phyloP scores from a whole-genome alignment of 2,329 filamentous ascomycete species.

The Pyrenochaeta sp. region DNA sequence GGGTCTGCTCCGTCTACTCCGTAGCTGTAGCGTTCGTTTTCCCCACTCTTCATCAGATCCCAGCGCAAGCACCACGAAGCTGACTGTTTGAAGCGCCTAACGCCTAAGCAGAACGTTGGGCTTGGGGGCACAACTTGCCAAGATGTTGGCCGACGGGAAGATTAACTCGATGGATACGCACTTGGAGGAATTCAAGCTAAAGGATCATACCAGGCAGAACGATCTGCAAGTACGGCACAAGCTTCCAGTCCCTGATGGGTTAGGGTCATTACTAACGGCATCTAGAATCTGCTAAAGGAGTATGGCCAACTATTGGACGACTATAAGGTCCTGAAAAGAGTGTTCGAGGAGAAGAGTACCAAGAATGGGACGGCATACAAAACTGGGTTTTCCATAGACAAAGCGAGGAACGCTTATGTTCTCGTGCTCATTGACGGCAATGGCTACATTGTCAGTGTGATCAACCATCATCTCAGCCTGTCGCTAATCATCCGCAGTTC shows the following conservation, averaged over 20 bases:
- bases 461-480: background rate
- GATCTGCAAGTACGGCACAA: slow-evolving; percentile 21
- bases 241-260: background rate
- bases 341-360: slow-evolving; percentile 64
- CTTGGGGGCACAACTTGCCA: slow-evolving; percentile 6
- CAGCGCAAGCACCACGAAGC: background rate
- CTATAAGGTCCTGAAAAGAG: slow-evolving; percentile 64
- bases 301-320: slow-evolving; percentile 60
- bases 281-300: slow-evolving; percentile 47
- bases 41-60: background rate
- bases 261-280: slow-evolving; percentile 13
- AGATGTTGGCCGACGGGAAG: slow-evolving; percentile 35
- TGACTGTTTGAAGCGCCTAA: background rate
- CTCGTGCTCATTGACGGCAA: slow-evolving; percentile 70
- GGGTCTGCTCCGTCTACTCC: background rate
- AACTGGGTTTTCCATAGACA: slow-evolving; percentile 19
- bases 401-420: slow-evolving; percentile 63
- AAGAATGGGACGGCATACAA: slow-evolving; percentile 42
- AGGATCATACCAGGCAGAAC: slow-evolving; percentile 28
- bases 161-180: slow-evolving; percentile 38
- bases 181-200: slow-evolving; percentile 37
- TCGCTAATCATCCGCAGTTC: slow-evolving; percentile 46
- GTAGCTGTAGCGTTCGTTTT: background rate
- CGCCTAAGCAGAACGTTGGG: background rate
- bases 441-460: slow-evolving; percentile 57